Percentiles rank a stretch among this genome's conserved stretches.
phyloP scores from a whole-genome alignment of 2,329 filamentous ascomycete genomes.

The Hymenoscyphus occultus region DNA sequence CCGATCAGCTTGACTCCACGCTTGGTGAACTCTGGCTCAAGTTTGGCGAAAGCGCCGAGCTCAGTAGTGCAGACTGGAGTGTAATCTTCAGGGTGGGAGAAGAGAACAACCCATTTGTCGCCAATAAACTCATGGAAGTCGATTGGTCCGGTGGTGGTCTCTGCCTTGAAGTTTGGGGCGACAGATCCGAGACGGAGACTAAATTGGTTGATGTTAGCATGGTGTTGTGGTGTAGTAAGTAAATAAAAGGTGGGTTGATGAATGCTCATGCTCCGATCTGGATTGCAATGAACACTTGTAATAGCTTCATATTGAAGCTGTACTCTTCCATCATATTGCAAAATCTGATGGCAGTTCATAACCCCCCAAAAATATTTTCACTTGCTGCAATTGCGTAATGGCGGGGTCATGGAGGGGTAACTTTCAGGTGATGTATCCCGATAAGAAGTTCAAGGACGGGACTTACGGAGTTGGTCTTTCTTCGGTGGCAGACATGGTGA shows the following conservation, averaged over 20 bases:
- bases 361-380: background rate
- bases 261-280: background rate
- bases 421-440: background rate
- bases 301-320: background rate
- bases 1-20: slow-evolving; percentile 89
- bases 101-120: slow-evolving; percentile 76
- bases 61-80: slow-evolving; percentile 96
- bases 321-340: background rate
- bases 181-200: slow-evolving; percentile 63
- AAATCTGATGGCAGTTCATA: background rate
- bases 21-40: slow-evolving; percentile 83
- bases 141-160: slow-evolving; percentile 74
- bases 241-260: background rate
- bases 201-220: slow-evolving; percentile 1
- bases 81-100: slow-evolving; percentile 86
- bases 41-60: slow-evolving; percentile 86
- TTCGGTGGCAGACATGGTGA: background rate
- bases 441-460: background rate
- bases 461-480: slow-evolving; percentile 24
- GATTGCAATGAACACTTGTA: background rate
- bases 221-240: background rate
- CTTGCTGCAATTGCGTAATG: background rate
- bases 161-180: slow-evolving; percentile 80
- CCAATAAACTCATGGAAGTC: slow-evolving; percentile 81
- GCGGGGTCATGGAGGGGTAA: slow-evolving; percentile 8